Evolutionary conservation across 164 flowering plant species (phyloP).

Genomic region (Hamamelis virginiana): DNA sequence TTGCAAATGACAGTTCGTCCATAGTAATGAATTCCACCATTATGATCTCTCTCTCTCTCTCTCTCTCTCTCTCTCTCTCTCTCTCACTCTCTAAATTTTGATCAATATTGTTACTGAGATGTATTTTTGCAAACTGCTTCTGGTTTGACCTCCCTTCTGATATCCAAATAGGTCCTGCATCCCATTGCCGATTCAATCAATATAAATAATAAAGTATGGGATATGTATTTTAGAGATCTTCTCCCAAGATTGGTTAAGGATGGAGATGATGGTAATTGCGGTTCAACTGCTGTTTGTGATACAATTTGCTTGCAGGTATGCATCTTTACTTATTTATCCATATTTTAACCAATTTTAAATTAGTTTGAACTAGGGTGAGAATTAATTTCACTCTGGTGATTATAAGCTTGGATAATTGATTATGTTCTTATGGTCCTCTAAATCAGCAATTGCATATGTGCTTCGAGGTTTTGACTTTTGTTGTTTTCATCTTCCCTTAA

Average conservation of each 20-base stretch:
- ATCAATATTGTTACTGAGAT: too few relatives aligned
- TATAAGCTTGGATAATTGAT: neutral
- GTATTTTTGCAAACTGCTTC: neutral
- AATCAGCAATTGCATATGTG: neutral
- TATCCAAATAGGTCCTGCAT: slow-evolving; percentile 69
- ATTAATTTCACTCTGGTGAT: neutral
- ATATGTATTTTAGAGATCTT: slow-evolving; percentile 73
- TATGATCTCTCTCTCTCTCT: neutral
- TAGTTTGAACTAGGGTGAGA: neutral
- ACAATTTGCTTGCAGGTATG: slow-evolving; percentile 90
- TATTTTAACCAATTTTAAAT: neutral
- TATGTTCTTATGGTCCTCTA: neutral
- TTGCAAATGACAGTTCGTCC: neutral
- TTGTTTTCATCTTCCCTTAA: neutral
- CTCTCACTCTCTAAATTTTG: neutral
- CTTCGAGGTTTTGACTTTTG: neutral
- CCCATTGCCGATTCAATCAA: slow-evolving; percentile 76
- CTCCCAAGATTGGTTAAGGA: slow-evolving; percentile 79
- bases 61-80: neutral
- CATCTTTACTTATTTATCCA: neutral
- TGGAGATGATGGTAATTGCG: slow-evolving; percentile 93
- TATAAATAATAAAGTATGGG: slow-evolving; percentile 77
- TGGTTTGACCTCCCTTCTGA: slow-evolving; percentile 4
- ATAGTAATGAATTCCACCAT: too few relatives aligned
- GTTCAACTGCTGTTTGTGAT: slow-evolving; percentile 90